A percentile compares a stretch with the other conserved stretches of the same genome.
phyloP scores from a whole-genome alignment of 169 alveolate species.

The Cryptosporidium sp. region DNA sequence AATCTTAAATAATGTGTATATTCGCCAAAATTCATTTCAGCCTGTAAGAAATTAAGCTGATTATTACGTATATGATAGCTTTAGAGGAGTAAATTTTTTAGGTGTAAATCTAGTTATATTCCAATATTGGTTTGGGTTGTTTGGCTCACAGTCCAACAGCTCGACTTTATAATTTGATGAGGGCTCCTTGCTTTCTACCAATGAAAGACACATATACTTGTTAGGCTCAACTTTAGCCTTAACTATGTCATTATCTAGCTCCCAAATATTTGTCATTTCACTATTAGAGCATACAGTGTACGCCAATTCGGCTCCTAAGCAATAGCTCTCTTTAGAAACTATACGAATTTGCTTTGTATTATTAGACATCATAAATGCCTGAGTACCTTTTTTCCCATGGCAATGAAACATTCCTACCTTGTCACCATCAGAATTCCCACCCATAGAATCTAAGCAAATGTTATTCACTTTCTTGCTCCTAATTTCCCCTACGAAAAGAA shows the following conservation, averaged over 20 bases:
- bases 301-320: constrained; percentile 7
- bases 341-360: constrained; percentile 35
- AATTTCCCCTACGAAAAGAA: constrained; percentile 62
- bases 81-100: neutral
- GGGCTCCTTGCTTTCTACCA: neutral
- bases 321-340: constrained; percentile 37
- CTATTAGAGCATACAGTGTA: constrained; percentile 17
- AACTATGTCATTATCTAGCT: constrained; percentile 16
- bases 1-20: too few relatives aligned
- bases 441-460: constrained; percentile 70
- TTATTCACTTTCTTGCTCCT: constrained; percentile 6
- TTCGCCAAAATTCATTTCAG: neutral
- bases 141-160: constrained; percentile 15
- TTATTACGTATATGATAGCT: neutral
- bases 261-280: constrained; percentile 39
- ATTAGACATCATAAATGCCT: constrained; percentile 56
- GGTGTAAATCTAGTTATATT: constrained; percentile 1
- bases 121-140: constrained; percentile 39
- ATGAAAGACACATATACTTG: constrained; percentile 20
- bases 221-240: constrained; percentile 2
- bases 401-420: constrained; percentile 44
- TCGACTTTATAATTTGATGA: constrained; percentile 11
- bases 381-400: constrained; percentile 73
- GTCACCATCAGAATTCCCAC: constrained; percentile 1
- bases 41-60: neutral